Percentiles rank a stretch among this genome's conserved stretches.
phyloP scores from a whole-genome alignment of 108 stramenopile genomes.

The Nitzschia inconspicua region DNA sequence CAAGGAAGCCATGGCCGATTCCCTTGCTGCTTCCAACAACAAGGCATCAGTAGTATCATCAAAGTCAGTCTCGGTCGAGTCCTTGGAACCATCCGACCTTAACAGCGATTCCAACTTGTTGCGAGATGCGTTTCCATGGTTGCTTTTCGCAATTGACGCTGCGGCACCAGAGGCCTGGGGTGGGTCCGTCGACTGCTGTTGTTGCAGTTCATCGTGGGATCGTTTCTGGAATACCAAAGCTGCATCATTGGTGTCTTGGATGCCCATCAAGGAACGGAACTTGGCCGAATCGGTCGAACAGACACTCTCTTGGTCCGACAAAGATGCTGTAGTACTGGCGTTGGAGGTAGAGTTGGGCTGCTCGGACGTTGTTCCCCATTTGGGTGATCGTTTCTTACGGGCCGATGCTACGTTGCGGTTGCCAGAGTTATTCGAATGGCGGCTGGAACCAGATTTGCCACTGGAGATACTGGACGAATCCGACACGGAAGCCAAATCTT shows the following conservation, averaged over 20 bases:
- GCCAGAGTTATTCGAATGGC: not conserved
- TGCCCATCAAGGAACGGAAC: constrained; percentile 16
- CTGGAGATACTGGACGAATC: not conserved
- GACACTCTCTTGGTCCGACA: not conserved
- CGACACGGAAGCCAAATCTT: not conserved
- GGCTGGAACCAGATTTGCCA: not conserved
- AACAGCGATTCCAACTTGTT: not conserved
- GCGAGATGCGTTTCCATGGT: no score
- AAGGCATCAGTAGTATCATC: no score
- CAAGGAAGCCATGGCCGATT: not conserved
- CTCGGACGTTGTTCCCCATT: constrained; percentile 7
- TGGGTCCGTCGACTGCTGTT: no score
- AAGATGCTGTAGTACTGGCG: not conserved
- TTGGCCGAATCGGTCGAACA: constrained; percentile 20
- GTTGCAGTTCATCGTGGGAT: not conserved
- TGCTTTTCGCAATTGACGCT: not conserved
- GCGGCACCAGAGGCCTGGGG: not conserved
- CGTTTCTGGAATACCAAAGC: constrained; percentile 1
- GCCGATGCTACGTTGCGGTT: not conserved
- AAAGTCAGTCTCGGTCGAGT: not conserved
- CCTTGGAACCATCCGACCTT: not conserved
- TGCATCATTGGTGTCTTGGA: constrained; percentile 26
- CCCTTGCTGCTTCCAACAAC: not conserved
- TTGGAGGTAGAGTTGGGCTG: no score
- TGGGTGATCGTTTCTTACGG: not conserved